phyloP scores from a whole-genome alignment of 352 stramenopile species.

The Pythium pyrilobum region DNA sequence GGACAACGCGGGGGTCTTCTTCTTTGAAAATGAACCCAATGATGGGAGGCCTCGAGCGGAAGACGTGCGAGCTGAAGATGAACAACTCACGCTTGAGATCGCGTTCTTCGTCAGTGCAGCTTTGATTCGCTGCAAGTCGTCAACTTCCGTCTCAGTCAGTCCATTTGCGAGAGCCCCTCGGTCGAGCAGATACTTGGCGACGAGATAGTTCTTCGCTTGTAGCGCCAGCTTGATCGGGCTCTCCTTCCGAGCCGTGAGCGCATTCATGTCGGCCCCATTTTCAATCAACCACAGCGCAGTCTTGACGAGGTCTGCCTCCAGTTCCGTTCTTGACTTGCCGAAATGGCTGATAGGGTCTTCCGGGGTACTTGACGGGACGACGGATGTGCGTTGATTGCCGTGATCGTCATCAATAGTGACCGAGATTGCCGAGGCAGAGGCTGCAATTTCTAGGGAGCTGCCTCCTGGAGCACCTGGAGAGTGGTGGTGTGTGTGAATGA shows the following conservation, averaged over 20 bases:
- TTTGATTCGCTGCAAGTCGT: slow-evolving; percentile 29
- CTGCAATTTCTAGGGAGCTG: slow-evolving; percentile 22
- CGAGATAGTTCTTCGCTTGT: slow-evolving; percentile 23
- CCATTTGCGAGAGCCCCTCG: slow-evolving; percentile 24
- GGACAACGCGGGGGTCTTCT: slow-evolving; percentile 14
- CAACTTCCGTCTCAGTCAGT: slow-evolving; percentile 20
- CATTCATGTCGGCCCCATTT: slow-evolving; percentile 45
- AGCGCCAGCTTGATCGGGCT: slow-evolving; percentile 36
- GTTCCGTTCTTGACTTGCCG: slow-evolving; percentile 10
- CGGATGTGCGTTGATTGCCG: slow-evolving; percentile 18
- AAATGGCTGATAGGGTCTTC: slow-evolving; percentile 1
- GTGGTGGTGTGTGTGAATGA: background rate
- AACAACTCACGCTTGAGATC: slow-evolving; percentile 23
- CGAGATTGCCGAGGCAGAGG: slow-evolving; percentile 28
- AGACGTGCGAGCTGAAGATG: slow-evolving; percentile 5
- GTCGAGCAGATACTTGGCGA: slow-evolving; percentile 36
- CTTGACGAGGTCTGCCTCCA: slow-evolving; percentile 30
- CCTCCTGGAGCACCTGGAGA: background rate
- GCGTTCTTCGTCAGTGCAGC: slow-evolving; percentile 26
- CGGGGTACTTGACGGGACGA: background rate
- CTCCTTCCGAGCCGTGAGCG: slow-evolving; percentile 17
- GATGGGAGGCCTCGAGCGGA: slow-evolving; percentile 3
- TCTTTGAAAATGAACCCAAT: slow-evolving; percentile 21
- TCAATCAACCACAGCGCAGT: slow-evolving; percentile 48
- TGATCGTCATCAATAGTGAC: slow-evolving; percentile 26